Base-by-base conservation (phyloP, 2,329 filamentous ascomycete species). In the Sporothrix variecibatus region DNA sequence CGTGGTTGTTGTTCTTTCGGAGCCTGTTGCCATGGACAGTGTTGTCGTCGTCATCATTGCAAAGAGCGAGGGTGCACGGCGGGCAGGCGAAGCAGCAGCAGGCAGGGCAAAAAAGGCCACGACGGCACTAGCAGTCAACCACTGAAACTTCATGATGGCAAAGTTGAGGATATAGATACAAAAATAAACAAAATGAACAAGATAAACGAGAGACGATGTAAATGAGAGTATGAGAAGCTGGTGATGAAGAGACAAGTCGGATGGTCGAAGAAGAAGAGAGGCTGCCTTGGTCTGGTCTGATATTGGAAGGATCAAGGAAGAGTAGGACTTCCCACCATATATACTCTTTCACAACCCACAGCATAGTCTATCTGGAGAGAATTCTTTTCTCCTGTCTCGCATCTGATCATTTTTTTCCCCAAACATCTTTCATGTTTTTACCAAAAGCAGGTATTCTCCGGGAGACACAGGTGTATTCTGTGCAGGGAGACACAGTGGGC, bases 81-180 rank as follows among this genome's bases (percentile, higher is more conserved):
- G 73, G 17, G 73, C 53, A 6, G 70, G 70, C 31, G 73, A 72
- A 11, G 73, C 70, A 2, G 31, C 40, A 0, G 23, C 43, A 20
- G 70, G 62, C 15, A 40, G 7, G 34, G 28, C 31, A n/a, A 34
- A 40, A n/a, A 74, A 60, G 40, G 40, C 69, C 7, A 68, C 28
- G 49, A 28, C 60, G 2, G 51, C 15, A 23, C 62, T 51, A 17
- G 73, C 38, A 40, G 62, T 15, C 23, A 74, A 23, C 58, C 46
- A 67, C 58, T 31, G 51, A 1, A 72, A 17, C 58, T 70, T 72
- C 73, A 74, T 74, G 38, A 23, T 72, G 20, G 23, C 20, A 8
- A 34, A 5, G 28, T 34, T 38, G 20, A 7, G 53, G 51, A 11
- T 5, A 23, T 34, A 5, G 64, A 26, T 7, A 40, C 23, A 51